Evolutionary conservation across 164 flowering plant genomes (phyloP).

Genomic region (Warburgia ugandensis): DNA sequence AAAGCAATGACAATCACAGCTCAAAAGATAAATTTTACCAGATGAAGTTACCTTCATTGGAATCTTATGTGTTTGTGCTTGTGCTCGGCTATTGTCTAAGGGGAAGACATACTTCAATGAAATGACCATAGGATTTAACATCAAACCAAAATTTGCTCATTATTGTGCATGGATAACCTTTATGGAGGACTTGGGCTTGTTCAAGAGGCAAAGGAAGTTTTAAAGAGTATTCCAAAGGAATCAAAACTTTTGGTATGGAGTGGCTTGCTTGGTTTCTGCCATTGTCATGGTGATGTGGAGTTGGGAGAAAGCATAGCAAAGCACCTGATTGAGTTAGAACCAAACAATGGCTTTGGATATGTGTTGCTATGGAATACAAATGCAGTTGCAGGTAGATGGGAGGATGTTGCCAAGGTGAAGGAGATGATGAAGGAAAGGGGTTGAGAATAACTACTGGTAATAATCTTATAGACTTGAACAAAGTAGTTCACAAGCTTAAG

Average conservation of each 20-base stretch:
- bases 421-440: constrained; percentile 32
- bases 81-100: constrained; percentile 35
- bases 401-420: constrained; percentile 48
- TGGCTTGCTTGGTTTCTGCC: constrained; percentile 40
- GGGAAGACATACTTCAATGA: constrained; percentile 41
- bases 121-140: constrained; percentile 31
- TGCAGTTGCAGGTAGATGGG: constrained; percentile 60
- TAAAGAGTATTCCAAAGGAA: constrained; percentile 34
- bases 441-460: constrained; percentile 33
- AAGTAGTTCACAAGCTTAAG: constrained; percentile 39
- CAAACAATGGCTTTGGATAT: constrained; percentile 35
- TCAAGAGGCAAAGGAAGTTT: constrained; percentile 42
- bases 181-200: constrained; percentile 35
- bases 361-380: constrained; percentile 45
- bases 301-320: constrained; percentile 51
- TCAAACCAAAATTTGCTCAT: constrained; percentile 71
- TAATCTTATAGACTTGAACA: constrained; percentile 50
- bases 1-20: background rate
- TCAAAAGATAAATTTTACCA: constrained; percentile 23
- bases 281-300: constrained; percentile 38
- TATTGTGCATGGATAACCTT: constrained; percentile 80
- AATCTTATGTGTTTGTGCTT: constrained; percentile 66
- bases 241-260: constrained; percentile 42
- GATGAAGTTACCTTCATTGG: constrained; percentile 64
- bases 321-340: constrained; percentile 46